Conservation (phyloP, 2,329 filamentous ascomycete species). For the Botrytis fragariae region DNA sequence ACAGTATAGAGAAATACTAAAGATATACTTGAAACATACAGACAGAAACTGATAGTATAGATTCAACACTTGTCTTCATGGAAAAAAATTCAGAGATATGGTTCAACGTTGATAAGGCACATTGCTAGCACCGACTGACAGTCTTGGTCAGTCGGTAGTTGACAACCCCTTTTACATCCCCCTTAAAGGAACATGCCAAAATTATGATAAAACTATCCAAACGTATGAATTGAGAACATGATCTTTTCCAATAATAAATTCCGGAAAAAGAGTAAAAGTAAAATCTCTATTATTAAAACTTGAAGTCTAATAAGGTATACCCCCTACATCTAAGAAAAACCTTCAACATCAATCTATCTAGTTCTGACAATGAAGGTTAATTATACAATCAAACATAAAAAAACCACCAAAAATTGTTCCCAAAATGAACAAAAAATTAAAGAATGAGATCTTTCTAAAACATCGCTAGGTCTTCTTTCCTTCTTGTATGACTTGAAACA, state of each 20-base stretch:
- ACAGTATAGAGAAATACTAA: not conserved
- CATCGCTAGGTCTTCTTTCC: not conserved
- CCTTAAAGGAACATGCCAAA: not conserved
- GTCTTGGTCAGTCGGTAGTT: not conserved
- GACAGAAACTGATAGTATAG: too few relatives aligned
- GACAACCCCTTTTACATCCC: not conserved
- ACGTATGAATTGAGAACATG: not conserved
- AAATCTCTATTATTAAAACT: accelerated
- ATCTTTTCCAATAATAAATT: too few relatives aligned
- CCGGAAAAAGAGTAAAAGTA: too few relatives aligned
- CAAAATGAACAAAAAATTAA: not conserved
- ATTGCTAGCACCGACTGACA: too few relatives aligned
- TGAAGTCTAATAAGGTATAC: accelerated
- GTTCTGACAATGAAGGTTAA: not conserved
- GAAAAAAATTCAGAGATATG: not conserved
- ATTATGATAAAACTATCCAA: too few relatives aligned
- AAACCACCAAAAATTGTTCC: not conserved
- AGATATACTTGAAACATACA: not conserved
- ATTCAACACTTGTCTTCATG: not conserved
- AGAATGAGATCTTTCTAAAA: not conserved
- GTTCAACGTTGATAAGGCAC: not conserved
- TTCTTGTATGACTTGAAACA: not conserved
- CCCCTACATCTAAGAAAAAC: not conserved
- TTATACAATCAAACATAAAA: accelerated
- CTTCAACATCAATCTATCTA: not conserved